Evolutionary conservation across 2,329 filamentous ascomycete genomes (phyloP), one percentile per base, ranked within the genome.

Genomic region (Acephala macrosclerotiorum): DNA sequence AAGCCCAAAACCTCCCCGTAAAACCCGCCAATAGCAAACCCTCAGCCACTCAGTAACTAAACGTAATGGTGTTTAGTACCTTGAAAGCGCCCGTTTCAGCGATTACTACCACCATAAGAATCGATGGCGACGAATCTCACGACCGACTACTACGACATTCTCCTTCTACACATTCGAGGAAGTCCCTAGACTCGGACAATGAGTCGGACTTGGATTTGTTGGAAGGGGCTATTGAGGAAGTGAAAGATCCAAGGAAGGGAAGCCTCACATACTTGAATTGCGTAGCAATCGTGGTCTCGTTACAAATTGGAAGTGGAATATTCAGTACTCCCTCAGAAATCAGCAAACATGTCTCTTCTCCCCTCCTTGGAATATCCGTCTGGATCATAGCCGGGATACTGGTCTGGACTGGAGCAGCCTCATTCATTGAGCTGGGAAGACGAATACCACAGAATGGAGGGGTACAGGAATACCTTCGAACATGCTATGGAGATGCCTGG

Each of bases 191-290:
- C 18, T 42, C 38, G 18, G 4, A 4, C 12, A n/a, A n/a, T n/a
- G n/a, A n/a, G n/a, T 33, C 49, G 25, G 26, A 11, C 45, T 49
- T 25, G 5, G 25, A 53, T 16, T 22, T 25, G 18, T 22, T 18
- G 4, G 49, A 53, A 26, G 5, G 5, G 7, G 49, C 29, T 14
- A 53, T 53, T 12, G 49, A 53, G 25, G 49, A 53, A 53, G 25
- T 14, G 12, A 29, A 29, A 53, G 49, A 53, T 12, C 49, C 49
- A 14, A 12, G 26, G n/a, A 53, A 53, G 18, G 49, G 49, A 4
- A 53, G 49, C 25, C 49, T 53, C 25, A 53, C 49, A 29, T 53
- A 53, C 49, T 22, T 53, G n/a, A 53, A 53, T n/a, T 53, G 49
- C 25, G 26, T 53, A 18, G 49, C 49, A 33, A 53, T 53, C 11